Conservation (phyloP, 2,329 filamentous ascomycete genomes). For the Fusarium falciforme region DNA sequence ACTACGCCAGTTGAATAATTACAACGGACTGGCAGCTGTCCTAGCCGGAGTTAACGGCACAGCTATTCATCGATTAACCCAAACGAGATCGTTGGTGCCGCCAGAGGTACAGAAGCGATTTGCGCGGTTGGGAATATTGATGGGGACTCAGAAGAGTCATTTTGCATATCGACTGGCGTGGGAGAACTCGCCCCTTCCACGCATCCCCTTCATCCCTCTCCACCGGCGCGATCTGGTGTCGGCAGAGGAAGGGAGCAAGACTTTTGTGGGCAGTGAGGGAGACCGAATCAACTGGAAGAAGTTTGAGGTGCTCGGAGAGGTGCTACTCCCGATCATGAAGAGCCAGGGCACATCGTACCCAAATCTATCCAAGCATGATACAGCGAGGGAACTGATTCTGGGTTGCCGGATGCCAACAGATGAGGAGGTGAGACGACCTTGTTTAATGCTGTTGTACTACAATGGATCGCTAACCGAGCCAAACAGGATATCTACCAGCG, state of each 20-base stretch:
- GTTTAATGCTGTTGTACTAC: not conserved
- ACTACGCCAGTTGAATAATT: constrained; percentile 93
- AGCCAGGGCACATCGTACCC: constrained; percentile 89
- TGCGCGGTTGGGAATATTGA: constrained; percentile 87
- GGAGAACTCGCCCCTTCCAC: constrained; percentile 91
- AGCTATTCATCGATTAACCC: constrained; percentile 83
- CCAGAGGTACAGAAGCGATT: constrained; percentile 83
- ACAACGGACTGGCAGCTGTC: constrained; percentile 94
- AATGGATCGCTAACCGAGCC: constrained; percentile 37
- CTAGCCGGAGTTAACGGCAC: constrained; percentile 92
- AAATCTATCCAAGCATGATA: constrained; percentile 75
- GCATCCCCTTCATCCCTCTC: constrained; percentile 93
- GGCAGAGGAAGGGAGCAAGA: constrained; percentile 91
- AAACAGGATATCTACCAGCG: constrained; percentile 73
- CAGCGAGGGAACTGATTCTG: constrained; percentile 79
- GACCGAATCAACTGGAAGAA: constrained; percentile 97
- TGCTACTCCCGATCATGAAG: constrained; percentile 89
- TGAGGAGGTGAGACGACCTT: constrained; percentile 77
- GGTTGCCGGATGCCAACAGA: constrained; percentile 85
- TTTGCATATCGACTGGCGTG: constrained; percentile 97
- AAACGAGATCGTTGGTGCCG: constrained; percentile 82
- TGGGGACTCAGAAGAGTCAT: constrained; percentile 92
- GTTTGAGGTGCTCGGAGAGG: constrained; percentile 95
- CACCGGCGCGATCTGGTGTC: constrained; percentile 90
- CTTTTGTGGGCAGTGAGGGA: constrained; percentile 79